Percentiles rank a stretch among this genome's conserved stretches.
Conservation (phyloP, 176 grass and related monocot genomes). For the Hsuehochloa calcarea region DNA sequence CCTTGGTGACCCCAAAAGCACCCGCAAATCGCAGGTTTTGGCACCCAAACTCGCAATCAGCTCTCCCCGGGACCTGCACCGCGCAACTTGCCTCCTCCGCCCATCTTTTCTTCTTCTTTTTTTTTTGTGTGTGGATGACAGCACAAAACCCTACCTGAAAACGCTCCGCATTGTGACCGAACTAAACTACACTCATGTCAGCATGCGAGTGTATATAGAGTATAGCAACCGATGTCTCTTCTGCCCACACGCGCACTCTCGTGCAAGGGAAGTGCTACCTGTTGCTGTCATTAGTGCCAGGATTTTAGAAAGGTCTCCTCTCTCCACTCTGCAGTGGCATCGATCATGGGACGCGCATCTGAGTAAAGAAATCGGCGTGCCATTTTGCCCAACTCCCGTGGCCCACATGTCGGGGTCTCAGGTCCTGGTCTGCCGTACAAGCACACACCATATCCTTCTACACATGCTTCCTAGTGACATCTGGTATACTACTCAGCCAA, state of each 20-base stretch:
- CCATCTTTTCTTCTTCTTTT: background rate
- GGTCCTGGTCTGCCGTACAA: constrained; percentile 7
- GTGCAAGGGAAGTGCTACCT: background rate
- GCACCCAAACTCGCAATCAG: background rate
- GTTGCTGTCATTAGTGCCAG: background rate
- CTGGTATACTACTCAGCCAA: background rate
- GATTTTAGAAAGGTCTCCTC: background rate
- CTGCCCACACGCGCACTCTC: constrained; percentile 21
- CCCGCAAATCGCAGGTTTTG: constrained; percentile 43
- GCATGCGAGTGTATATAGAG: background rate
- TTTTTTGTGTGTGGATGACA: background rate
- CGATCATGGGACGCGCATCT: background rate
- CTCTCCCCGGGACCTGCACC: constrained; percentile 24
- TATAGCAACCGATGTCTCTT: no score
- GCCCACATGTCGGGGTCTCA: background rate
- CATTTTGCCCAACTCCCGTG: background rate
- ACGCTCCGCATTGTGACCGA: constrained; percentile 22
- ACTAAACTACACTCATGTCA: background rate
- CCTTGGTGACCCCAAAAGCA: constrained; percentile 45
- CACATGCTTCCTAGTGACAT: background rate
- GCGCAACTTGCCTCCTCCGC: background rate
- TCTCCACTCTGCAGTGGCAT: background rate
- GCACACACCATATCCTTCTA: background rate
- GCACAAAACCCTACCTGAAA: constrained; percentile 43
- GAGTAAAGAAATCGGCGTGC: constrained; percentile 16